phyloP scores from a whole-genome alignment of 2,329 filamentous ascomycete species.

The Aureobasidium sp. region DNA sequence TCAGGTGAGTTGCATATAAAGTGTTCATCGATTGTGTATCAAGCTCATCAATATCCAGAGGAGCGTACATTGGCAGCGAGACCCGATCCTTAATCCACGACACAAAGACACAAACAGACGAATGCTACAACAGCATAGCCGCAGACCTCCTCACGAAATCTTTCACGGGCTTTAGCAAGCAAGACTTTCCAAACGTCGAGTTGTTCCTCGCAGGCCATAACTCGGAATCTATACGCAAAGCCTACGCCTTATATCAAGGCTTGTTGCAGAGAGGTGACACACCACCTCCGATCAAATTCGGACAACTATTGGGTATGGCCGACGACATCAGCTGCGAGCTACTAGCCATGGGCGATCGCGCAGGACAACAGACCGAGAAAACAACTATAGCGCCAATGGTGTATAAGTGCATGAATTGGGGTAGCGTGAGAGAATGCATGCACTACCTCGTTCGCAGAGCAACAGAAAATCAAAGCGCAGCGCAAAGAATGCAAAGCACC shows the following conservation, averaged over 20 bases:
- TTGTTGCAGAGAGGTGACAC: background rate
- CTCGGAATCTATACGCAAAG: slow-evolving; percentile 16
- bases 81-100: slow-evolving; percentile 23
- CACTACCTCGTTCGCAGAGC: slow-evolving; percentile 24
- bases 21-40: background rate
- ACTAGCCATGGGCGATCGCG: slow-evolving; percentile 9
- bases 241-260: background rate
- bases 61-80: slow-evolving; percentile 47
- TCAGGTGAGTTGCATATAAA: slow-evolving; percentile 20
- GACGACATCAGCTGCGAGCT: slow-evolving; percentile 24
- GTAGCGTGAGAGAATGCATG: slow-evolving; percentile 25
- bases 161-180: slow-evolving; percentile 17
- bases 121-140: slow-evolving; percentile 24
- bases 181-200: slow-evolving; percentile 20
- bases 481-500: background rate
- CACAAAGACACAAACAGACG: slow-evolving; percentile 24
- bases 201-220: slow-evolving; percentile 29
- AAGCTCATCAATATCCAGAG: slow-evolving; percentile 27
- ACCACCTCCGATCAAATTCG: slow-evolving; percentile 19
- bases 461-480: slow-evolving; percentile 23
- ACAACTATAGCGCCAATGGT: slow-evolving; percentile 18
- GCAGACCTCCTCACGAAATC: slow-evolving; percentile 21
- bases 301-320: slow-evolving; percentile 26
- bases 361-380: background rate
- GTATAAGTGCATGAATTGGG: slow-evolving; percentile 26